These are phyloP conservation scores for Fusarium sp. DNA, from an alignment of 2,329 filamentous ascomycete genomes.

Conservation along the genomic window DNA sequence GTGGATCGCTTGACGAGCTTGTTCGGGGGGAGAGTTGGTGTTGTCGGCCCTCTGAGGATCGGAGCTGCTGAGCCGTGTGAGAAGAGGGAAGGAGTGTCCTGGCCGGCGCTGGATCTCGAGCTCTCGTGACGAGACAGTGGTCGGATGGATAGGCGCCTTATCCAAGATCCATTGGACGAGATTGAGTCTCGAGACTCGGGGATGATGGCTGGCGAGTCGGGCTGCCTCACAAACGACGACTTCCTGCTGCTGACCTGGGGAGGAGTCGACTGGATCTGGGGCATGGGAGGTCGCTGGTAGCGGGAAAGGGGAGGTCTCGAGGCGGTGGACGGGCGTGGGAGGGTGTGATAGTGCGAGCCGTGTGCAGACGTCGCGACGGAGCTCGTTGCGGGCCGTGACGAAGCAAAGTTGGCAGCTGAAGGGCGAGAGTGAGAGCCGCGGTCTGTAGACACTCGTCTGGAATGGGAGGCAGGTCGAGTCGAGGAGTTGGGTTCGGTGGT, in stretches of 20 bases:
- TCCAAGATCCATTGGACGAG: slow-evolving; percentile 73
- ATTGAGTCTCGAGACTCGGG: slow-evolving; percentile 63
- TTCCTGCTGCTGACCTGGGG: slow-evolving; percentile 52
- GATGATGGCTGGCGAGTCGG: slow-evolving; percentile 49
- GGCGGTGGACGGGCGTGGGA: slow-evolving; percentile 45
- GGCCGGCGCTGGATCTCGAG: slow-evolving; percentile 68
- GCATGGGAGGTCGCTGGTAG: slow-evolving; percentile 50
- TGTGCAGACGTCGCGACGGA: slow-evolving; percentile 47
- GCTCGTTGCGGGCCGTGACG: slow-evolving; percentile 56
- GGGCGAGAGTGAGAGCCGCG: slow-evolving; percentile 44
- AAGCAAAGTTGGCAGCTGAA: slow-evolving; percentile 34
- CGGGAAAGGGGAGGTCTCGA: slow-evolving; percentile 51
- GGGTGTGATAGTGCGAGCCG: slow-evolving; percentile 43
- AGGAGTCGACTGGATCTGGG: slow-evolving; percentile 54
- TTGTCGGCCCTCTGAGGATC: slow-evolving; percentile 58
- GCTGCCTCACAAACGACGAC: slow-evolving; percentile 53
- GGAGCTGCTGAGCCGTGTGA: slow-evolving; percentile 72
- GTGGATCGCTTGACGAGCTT: slow-evolving; percentile 79
- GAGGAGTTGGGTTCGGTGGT: slow-evolving; percentile 52
- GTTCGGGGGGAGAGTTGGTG: slow-evolving; percentile 66
- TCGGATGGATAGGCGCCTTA: slow-evolving; percentile 72
- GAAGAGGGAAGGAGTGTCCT: slow-evolving; percentile 70
- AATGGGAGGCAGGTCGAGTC: slow-evolving; percentile 42
- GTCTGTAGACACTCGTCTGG: slow-evolving; percentile 47
- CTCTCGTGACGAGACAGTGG: slow-evolving; percentile 71